A percentile compares a stretch with the other conserved stretches of the same genome.
phyloP scores from a whole-genome alignment of 2,329 filamentous ascomycete genomes.

The Zasmidium cellare region DNA sequence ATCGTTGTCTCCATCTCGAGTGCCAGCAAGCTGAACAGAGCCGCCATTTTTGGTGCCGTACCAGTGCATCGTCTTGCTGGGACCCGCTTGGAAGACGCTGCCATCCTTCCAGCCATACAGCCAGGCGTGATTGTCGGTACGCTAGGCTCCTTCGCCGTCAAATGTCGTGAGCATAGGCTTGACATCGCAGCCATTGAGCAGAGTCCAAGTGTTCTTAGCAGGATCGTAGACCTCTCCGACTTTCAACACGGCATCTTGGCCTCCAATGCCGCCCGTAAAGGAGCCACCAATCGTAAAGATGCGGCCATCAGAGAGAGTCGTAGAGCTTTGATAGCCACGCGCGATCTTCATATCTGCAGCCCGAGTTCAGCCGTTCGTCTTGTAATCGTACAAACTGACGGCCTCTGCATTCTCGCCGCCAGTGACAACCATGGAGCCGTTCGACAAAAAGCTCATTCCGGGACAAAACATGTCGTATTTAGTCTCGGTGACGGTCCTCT shows the following conservation, averaged over 20 bases:
- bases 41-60: constrained; percentile 50
- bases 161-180: constrained; percentile 14
- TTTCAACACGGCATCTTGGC: constrained; percentile 57
- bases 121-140: constrained; percentile 58
- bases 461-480: constrained; percentile 59
- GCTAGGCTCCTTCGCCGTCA: constrained; percentile 29
- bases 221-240: constrained; percentile 53
- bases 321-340: constrained; percentile 56
- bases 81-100: constrained; percentile 58
- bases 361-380: constrained; percentile 39
- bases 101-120: constrained; percentile 52
- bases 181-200: too few species aligned
- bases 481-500: background rate
- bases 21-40: constrained; percentile 44
- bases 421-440: constrained; percentile 54
- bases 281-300: constrained; percentile 34
- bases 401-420: constrained; percentile 53
- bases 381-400: constrained; percentile 51
- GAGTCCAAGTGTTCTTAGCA: too few species aligned
- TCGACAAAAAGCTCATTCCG: constrained; percentile 52
- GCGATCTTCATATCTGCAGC: constrained; percentile 46
- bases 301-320: constrained; percentile 53
- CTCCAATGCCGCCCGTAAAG: constrained; percentile 49
- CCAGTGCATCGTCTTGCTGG: constrained; percentile 58
- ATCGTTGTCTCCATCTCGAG: constrained; percentile 42